Evolutionary conservation across 192 early-diverging fungal species (phyloP), one percentile per base, ranked within the genome.

Genomic region (Coemansia sp.): DNA sequence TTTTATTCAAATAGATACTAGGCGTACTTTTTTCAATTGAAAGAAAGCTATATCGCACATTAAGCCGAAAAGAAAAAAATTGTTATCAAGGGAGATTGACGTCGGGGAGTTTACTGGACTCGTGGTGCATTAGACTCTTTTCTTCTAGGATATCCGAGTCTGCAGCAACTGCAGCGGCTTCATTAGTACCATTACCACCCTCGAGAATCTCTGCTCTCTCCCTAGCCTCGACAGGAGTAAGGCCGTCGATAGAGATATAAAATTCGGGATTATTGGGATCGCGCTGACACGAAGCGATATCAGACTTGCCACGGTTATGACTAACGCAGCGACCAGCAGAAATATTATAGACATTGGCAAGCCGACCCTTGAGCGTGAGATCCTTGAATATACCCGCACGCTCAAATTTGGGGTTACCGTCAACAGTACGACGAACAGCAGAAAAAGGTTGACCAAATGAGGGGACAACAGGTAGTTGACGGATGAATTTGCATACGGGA

Each of bases 181-280:
- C 22, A 8, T 38, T 38, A 38, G 13, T 41, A 24, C 46, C 24
- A 55, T 65, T 55, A 6, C 47, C 61, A 1, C 66, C 55, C n/a
- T 57, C 65, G 0, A 66, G 34, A 18, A 68, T 43, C 10, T 62
- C 68, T n/a, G 53, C 50, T 16, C 41, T 44, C 62, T 47, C 67
- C 10, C 27, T 60, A 16, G 36, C 47, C 64, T 24, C 33, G 15
- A 41, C 46, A 12, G 64, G 64, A 11, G 71, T 47, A 20, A 71
- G 7, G 0, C 80, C 80, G 52, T 83, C 80, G 36, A 83, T 75
- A 3, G 75, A 65, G 27, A 83, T 64, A 15, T 64, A 65, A 39
- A 83, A 83, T 67, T 83, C 80, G 11, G 80, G 80, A 47, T 53
- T 83, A 27, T 78, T 83, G 10, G 75, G 80, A 36, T 83, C 75